Conservation (phyloP, 495 filamentous ascomycete genomes). For the Thozetella sp. region DNA sequence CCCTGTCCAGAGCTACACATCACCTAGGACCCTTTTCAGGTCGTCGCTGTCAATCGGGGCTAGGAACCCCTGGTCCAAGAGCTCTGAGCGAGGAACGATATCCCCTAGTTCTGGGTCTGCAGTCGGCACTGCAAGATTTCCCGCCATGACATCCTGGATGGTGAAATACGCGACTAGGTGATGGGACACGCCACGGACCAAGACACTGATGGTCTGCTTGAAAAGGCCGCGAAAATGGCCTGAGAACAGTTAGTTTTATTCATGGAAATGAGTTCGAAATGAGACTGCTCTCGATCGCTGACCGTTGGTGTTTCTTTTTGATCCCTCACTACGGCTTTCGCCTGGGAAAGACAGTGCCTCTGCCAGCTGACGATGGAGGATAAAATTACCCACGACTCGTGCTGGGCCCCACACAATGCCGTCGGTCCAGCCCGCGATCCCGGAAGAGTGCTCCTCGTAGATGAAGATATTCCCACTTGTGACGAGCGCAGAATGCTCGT, state of each 20-base stretch:
- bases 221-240: slow-evolving; percentile 83
- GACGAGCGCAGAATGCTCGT: slow-evolving; percentile 72
- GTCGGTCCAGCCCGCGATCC: slow-evolving; percentile 92
- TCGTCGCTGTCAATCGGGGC: neutral
- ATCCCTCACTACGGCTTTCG: slow-evolving; percentile 46
- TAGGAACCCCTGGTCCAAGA: neutral
- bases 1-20: neutral
- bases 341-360: slow-evolving; percentile 75
- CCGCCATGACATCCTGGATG: slow-evolving; percentile 69
- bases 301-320: neutral
- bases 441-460: slow-evolving; percentile 85
- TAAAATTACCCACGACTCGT: slow-evolving; percentile 82
- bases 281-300: neutral
- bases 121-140: slow-evolving; percentile 56
- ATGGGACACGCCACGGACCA: slow-evolving; percentile 68
- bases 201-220: slow-evolving; percentile 89
- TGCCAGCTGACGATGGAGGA: slow-evolving; percentile 85
- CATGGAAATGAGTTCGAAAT: slow-evolving; percentile 54
- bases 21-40: neutral
- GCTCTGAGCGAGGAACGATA: neutral
- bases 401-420: slow-evolving; percentile 89
- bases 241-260: slow-evolving; percentile 79
- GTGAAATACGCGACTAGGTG: slow-evolving; percentile 90
- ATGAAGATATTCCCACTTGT: slow-evolving; percentile 84
- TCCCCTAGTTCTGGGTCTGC: neutral